Evolutionary conservation across 2,329 filamentous ascomycete species (phyloP).

Genomic region (Aspergillus thermomutatus): DNA sequence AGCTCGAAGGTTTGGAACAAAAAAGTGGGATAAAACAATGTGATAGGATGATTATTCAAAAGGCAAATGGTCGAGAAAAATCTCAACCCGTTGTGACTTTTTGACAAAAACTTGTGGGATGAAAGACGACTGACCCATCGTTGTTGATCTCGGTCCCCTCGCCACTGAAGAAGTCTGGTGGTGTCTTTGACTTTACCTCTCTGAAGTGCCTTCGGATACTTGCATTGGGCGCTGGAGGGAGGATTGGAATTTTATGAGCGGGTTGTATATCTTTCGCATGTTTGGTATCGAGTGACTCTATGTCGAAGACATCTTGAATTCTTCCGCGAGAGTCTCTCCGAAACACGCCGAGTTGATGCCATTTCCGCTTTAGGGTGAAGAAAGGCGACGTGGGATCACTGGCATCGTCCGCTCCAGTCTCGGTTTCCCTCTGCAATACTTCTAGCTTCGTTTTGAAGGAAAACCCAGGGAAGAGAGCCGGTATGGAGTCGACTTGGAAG

Average conservation of each 20-base stretch:
- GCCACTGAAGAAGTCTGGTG: neutral
- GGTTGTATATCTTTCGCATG: neutral
- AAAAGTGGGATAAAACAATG: neutral
- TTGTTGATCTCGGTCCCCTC: neutral
- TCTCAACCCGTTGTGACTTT: neutral
- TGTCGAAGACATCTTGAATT: conserved; percentile 20
- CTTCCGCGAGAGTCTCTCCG: conserved; percentile 10
- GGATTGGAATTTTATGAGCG: conserved; percentile 15
- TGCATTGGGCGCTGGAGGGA: conserved; percentile 19
- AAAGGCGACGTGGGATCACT: neutral
- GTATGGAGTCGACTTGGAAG: neutral
- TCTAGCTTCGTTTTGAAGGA: neutral
- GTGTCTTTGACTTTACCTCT: neutral
- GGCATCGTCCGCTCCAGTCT: neutral
- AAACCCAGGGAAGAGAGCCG: neutral
- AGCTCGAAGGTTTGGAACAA: neutral
- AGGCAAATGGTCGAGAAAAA: neutral
- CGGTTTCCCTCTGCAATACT: neutral
- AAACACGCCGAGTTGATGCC: conserved; percentile 9
- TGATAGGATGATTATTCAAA: neutral
- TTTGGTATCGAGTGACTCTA: conserved; percentile 11
- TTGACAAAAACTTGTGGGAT: neutral
- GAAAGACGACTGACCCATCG: neutral
- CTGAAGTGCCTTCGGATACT: conserved; percentile 7
- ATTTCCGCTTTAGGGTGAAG: conserved; percentile 7